phyloP scores from a whole-genome alignment of 768 basidiomycete genomes.

The Leccinum subgranulosum region DNA sequence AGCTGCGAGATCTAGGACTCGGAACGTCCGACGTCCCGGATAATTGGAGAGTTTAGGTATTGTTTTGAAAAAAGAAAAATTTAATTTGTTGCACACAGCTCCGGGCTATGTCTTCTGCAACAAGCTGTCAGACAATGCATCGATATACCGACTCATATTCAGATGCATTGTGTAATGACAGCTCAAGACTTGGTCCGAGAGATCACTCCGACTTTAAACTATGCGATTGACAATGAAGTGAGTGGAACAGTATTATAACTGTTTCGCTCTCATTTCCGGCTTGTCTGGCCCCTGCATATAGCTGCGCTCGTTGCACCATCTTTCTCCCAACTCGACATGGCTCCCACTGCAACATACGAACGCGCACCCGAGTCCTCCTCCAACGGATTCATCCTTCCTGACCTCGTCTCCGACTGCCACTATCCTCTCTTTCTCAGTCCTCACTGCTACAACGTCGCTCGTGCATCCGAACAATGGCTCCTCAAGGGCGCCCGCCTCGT shows the following conservation, averaged over 20 bases:
- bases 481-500: slow-evolving; percentile 23
- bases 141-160: not conserved
- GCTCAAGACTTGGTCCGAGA: not conserved
- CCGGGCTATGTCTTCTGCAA: not conserved
- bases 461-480: slow-evolving; percentile 38
- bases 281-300: not conserved
- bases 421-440: slow-evolving; percentile 36
- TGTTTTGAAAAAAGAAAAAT: not conserved
- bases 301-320: not conserved
- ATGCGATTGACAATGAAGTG: no score
- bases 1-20: not conserved
- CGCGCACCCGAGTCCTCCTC: slow-evolving; percentile 2
- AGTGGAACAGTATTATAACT: no score
- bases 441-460: slow-evolving; percentile 34
- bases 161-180: slow-evolving; percentile 4
- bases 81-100: not conserved
- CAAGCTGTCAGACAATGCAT: not conserved
- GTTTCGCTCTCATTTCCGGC: no score
- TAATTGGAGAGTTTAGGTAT: not conserved
- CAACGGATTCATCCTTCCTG: slow-evolving; percentile 37
- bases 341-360: slow-evolving; percentile 25
- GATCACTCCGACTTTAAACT: not conserved
- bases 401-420: slow-evolving; percentile 38
- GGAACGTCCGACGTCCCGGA: not conserved
- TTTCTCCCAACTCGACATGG: slow-evolving; percentile 13